These are phyloP conservation scores for Funneliformis caledonium DNA, from an alignment of 371 early-diverging fungal genomes.

Conservation along the genomic window DNA sequence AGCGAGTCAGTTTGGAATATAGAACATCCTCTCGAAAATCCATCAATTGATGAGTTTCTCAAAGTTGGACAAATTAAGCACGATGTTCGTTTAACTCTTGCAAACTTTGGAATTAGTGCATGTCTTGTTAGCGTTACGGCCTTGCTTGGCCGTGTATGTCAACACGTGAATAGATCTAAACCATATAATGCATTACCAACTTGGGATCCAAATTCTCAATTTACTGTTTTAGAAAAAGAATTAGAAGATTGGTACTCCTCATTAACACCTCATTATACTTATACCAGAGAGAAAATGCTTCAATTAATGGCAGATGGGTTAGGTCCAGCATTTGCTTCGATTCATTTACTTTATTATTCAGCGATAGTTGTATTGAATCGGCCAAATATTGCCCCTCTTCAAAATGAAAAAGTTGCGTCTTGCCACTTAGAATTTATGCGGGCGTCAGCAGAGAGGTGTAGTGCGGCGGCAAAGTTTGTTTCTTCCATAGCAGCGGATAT, in stretches of 20 bases:
- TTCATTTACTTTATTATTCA: constrained; percentile 29
- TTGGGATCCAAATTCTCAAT: constrained; percentile 33
- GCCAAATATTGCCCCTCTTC: not conserved
- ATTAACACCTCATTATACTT: not conserved
- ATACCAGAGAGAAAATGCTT: not conserved
- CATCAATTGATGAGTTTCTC: not conserved
- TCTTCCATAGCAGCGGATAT: constrained; percentile 28
- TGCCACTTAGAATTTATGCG: not conserved
- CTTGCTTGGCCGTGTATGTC: constrained; percentile 28
- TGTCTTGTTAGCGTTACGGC: constrained; percentile 2
- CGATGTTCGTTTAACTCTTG: not conserved
- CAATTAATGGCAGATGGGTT: not conserved
- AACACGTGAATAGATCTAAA: constrained; percentile 19
- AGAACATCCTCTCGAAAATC: constrained; percentile 7
- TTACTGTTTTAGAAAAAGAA: not conserved
- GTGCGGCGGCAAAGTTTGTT: not conserved
- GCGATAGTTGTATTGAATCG: constrained; percentile 25
- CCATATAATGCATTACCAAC: not conserved
- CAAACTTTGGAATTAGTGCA: constrained; percentile 7
- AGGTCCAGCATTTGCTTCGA: not conserved
- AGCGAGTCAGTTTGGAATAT: not conserved
- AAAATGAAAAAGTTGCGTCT: not conserved
- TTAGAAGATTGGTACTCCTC: constrained; percentile 2
- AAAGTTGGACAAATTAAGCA: not conserved
- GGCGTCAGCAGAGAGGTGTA: not conserved